Evolutionary conservation across 2,329 filamentous ascomycete genomes (phyloP).

Genomic region (Aspergillus sp.): DNA sequence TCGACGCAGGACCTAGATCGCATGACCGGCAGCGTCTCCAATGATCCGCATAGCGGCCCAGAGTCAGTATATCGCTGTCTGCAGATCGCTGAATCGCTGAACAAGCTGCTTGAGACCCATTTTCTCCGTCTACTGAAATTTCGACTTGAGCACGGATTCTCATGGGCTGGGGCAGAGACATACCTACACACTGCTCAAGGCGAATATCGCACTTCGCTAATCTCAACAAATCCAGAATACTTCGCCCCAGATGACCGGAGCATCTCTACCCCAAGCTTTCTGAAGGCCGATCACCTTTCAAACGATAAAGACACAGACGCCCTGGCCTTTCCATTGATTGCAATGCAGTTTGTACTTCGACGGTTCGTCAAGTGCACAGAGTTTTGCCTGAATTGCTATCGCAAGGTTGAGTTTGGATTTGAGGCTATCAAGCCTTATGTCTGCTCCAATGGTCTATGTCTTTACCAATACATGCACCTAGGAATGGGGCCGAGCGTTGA

Average conservation of each 20-base stretch:
- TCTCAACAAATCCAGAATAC: slow-evolving; percentile 14
- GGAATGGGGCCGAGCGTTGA: slow-evolving; percentile 83
- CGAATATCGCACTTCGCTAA: slow-evolving; percentile 16
- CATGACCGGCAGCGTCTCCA: too few relatives aligned
- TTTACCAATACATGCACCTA: slow-evolving; percentile 85
- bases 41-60: background rate
- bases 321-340: slow-evolving; percentile 55
- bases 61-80: slow-evolving; percentile 49
- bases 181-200: slow-evolving; percentile 52
- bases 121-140: slow-evolving; percentile 63
- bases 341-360: slow-evolving; percentile 72
- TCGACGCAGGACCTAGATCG: background rate
- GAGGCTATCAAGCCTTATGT: slow-evolving; percentile 61
- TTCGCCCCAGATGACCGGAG: slow-evolving; percentile 21
- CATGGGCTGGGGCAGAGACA: slow-evolving; percentile 67
- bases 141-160: slow-evolving; percentile 50
- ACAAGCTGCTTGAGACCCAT: slow-evolving; percentile 64
- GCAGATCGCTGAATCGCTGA: slow-evolving; percentile 71
- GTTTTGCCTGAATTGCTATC: slow-evolving; percentile 83
- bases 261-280: slow-evolving; percentile 37
- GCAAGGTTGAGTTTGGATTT: slow-evolving; percentile 61
- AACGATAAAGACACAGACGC: slow-evolving; percentile 24
- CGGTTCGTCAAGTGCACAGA: slow-evolving; percentile 79
- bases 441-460: slow-evolving; percentile 70
- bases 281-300: slow-evolving; percentile 51